These are phyloP conservation scores for Cutaneotrichosporon cyanovorans DNA, from an alignment of 1,284 basidiomycete genomes.

Conservation along the genomic window DNA sequence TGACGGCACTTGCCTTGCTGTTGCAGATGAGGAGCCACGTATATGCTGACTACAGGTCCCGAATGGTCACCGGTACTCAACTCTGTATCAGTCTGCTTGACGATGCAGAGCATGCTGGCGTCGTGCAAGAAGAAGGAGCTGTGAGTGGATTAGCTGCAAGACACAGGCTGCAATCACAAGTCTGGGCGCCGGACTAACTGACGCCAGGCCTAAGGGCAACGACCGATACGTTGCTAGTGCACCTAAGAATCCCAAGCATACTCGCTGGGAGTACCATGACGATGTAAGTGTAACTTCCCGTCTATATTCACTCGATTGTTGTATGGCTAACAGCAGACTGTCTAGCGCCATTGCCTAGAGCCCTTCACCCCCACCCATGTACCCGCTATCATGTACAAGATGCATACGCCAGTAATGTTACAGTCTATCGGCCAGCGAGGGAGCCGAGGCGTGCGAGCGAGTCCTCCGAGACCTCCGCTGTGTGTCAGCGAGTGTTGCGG, in stretches of 20 bases:
- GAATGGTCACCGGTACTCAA: constrained; percentile 46
- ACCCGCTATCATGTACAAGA: too few relatives aligned
- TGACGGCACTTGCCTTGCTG: neutral
- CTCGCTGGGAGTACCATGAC: constrained; percentile 43
- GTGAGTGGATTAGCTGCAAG: constrained; percentile 20
- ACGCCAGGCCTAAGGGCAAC: constrained; percentile 39
- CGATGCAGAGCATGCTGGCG: constrained; percentile 48
- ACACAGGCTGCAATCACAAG: too few relatives aligned
- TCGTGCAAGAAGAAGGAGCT: constrained; percentile 42
- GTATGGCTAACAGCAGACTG: constrained; percentile 12
- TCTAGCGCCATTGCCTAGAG: neutral
- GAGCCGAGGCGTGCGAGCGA: constrained; percentile 41
- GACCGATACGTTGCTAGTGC: constrained; percentile 41
- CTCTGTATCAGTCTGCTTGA: constrained; percentile 43
- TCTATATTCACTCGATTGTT: too few relatives aligned
- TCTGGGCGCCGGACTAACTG: neutral
- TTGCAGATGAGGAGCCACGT: too few relatives aligned
- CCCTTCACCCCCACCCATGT: too few relatives aligned
- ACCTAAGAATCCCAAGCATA: constrained; percentile 42
- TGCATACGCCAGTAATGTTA: too few relatives aligned
- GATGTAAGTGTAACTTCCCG: constrained; percentile 31
- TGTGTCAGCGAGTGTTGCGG: neutral
- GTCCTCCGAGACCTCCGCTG: constrained; percentile 42
- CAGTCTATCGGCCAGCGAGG: constrained; percentile 9
- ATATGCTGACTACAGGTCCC: constrained; percentile 22